phyloP scores from a whole-genome alignment of 208 protist species.

The Tetramitus jugosus region DNA sequence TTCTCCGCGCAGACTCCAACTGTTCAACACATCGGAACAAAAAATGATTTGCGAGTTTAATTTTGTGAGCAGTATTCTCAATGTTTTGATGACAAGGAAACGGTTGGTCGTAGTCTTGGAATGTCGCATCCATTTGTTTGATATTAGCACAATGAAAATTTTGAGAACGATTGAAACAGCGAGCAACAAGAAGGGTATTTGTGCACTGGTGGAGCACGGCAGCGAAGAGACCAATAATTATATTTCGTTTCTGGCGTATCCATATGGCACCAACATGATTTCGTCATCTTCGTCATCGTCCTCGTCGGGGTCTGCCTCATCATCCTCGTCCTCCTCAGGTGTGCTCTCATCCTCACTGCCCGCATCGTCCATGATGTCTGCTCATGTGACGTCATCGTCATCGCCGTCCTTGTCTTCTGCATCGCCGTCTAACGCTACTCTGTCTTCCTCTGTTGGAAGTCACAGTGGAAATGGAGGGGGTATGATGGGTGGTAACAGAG shows the following conservation, averaged over 20 bases:
- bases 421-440: too few relatives aligned
- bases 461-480: too few relatives aligned
- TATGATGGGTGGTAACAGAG: too few relatives aligned
- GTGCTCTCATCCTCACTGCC: too few relatives aligned
- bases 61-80: constrained; percentile 37
- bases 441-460: too few relatives aligned
- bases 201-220: not conserved
- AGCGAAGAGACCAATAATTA: not conserved
- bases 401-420: too few relatives aligned
- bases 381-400: too few relatives aligned
- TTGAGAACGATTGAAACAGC: constrained; percentile 30
- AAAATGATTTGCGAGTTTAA: constrained; percentile 42
- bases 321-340: too few relatives aligned
- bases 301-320: too few relatives aligned
- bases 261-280: not conserved
- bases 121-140: constrained; percentile 41
- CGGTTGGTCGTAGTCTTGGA: constrained; percentile 42
- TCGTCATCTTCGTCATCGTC: too few relatives aligned
- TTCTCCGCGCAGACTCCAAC: constrained; percentile 35
- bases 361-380: too few relatives aligned
- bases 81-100: constrained; percentile 35
- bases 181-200: constrained; percentile 19
- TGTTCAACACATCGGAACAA: constrained; percentile 35
- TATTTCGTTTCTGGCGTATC: not conserved
- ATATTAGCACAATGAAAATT: constrained; percentile 43